Percentiles rank a stretch among this genome's conserved stretches.
These are phyloP conservation scores for Backusella morwellensis DNA, from an alignment of 192 early-diverging fungal genomes.

Conservation along the genomic window DNA sequence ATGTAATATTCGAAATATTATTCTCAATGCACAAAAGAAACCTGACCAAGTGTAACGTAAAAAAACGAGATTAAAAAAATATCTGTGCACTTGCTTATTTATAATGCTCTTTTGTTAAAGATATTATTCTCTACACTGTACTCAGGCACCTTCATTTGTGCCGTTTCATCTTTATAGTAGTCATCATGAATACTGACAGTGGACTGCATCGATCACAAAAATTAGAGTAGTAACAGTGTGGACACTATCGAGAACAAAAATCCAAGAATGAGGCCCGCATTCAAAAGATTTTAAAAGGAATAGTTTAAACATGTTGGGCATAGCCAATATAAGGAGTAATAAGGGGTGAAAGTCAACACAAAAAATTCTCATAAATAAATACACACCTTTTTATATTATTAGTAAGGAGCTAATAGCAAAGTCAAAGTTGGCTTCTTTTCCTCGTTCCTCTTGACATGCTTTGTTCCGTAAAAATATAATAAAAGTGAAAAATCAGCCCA, in stretches of 20 bases:
- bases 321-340: slow-evolving; percentile 1
- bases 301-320: not conserved
- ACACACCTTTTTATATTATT: not conserved
- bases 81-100: not conserved
- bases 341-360: not conserved
- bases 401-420: not conserved
- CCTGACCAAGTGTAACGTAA: not conserved
- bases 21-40: not conserved
- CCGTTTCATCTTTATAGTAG: not conserved
- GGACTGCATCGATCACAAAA: not conserved
- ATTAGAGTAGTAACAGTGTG: not conserved
- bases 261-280: not conserved
- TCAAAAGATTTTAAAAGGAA: not conserved
- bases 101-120: not conserved
- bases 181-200: not conserved
- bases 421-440: not conserved
- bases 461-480: not conserved
- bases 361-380: not conserved
- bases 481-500: not conserved
- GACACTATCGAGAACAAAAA: not conserved
- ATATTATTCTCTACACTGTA: not conserved
- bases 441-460: not conserved
- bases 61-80: not conserved
- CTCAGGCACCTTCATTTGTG: not conserved
- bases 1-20: not conserved